These are phyloP conservation scores for Narthecium ossifragum DNA, from an alignment of 106 monocot species.

Conservation along the genomic window DNA sequence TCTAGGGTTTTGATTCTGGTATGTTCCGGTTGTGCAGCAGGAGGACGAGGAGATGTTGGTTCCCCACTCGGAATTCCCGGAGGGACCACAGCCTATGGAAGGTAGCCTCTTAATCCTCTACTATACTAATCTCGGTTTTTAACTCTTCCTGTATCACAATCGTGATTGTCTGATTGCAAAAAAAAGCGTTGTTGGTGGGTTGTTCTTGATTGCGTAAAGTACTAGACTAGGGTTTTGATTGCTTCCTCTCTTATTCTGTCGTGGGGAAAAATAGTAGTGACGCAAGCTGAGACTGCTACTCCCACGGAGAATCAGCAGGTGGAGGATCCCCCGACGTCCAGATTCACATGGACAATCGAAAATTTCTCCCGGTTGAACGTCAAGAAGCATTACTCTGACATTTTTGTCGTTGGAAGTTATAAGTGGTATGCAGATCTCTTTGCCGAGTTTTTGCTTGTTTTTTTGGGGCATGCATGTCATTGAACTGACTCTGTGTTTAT, in stretches of 20 bases:
- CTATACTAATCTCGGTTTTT: background rate
- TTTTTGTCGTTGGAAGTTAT: slow-evolving; percentile 29
- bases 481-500: too few relatives aligned
- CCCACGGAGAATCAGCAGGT: slow-evolving; percentile 28
- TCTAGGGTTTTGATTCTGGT: slow-evolving; percentile 4
- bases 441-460: background rate
- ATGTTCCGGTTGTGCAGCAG: slow-evolving; percentile 21
- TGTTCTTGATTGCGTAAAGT: background rate
- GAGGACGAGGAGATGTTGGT: slow-evolving; percentile 79
- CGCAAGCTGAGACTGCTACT: slow-evolving; percentile 12
- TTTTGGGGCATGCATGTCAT: slow-evolving; percentile 4
- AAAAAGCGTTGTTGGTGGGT: background rate
- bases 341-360: slow-evolving; percentile 41
- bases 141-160: background rate
- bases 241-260: slow-evolving; percentile 8
- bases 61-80: slow-evolving; percentile 41
- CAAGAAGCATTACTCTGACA: slow-evolving; percentile 37
- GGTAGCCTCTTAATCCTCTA: slow-evolving; percentile 8
- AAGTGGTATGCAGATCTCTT: slow-evolving; percentile 27
- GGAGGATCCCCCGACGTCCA: slow-evolving; percentile 34
- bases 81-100: slow-evolving; percentile 46
- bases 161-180: background rate
- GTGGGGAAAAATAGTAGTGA: background rate
- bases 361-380: slow-evolving; percentile 33
- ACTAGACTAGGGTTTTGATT: slow-evolving; percentile 3